Evolutionary conservation across 352 stramenopile species (phyloP).

Genomic region (Globisporangium irregulare): DNA sequence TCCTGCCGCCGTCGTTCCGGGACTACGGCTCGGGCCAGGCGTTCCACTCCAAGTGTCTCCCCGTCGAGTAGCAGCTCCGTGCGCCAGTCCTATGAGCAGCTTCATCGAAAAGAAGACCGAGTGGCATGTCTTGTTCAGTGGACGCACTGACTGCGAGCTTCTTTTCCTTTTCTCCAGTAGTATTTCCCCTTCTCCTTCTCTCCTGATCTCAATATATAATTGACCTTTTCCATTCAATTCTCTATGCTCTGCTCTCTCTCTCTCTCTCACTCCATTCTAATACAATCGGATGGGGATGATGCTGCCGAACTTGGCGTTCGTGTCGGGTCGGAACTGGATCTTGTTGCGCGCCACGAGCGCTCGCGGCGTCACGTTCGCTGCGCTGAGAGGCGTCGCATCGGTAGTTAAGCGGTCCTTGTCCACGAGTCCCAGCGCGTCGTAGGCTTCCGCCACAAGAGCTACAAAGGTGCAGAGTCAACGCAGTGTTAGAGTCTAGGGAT

Average conservation of each 20-base stretch:
- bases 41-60: slow-evolving; percentile 82
- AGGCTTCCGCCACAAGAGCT: slow-evolving; percentile 69
- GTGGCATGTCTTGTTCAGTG: not conserved
- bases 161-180: slow-evolving; percentile 4
- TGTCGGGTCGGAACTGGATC: slow-evolving; percentile 38
- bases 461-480: not conserved
- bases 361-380: slow-evolving; percentile 41
- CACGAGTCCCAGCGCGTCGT: slow-evolving; percentile 62
- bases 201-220: slow-evolving; percentile 8
- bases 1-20: slow-evolving; percentile 80
- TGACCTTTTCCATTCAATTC: slow-evolving; percentile 1
- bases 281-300: slow-evolving; percentile 69
- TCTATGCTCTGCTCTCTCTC: not conserved
- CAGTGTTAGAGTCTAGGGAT: not conserved
- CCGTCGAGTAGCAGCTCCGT: slow-evolving; percentile 33
- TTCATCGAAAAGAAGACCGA: not conserved
- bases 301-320: slow-evolving; percentile 35
- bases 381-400: slow-evolving; percentile 26
- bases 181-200: slow-evolving; percentile 15
- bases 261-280: not conserved
- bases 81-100: not conserved
- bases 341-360: slow-evolving; percentile 38
- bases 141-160: not conserved
- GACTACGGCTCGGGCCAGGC: slow-evolving; percentile 80
- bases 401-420: slow-evolving; percentile 35